Conservation (phyloP, 805 yeast species). For the Teunomyces gatunensis region DNA sequence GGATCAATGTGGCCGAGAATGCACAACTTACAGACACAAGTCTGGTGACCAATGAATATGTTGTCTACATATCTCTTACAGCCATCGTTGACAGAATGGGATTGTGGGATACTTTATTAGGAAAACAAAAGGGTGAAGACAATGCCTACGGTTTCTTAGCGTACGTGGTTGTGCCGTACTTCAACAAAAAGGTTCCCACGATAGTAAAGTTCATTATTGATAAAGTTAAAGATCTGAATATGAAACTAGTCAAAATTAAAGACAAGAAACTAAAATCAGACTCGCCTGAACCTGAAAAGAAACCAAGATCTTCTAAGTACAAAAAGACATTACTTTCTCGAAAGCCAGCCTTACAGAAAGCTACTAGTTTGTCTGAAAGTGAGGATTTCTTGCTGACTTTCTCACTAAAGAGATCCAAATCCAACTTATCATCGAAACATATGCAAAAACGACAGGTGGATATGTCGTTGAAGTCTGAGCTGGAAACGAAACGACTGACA, state of each 20-base stretch:
- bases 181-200: conserved; percentile 46
- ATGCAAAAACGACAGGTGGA: conserved; percentile 42
- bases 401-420: conserved; percentile 38
- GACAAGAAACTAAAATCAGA: conserved; percentile 4
- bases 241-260: conserved; percentile 22
- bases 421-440: conserved; percentile 37
- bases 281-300: background rate
- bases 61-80: conserved; percentile 31
- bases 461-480: conserved; percentile 18
- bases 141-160: conserved; percentile 47
- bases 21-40: conserved; percentile 10
- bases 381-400: conserved; percentile 31
- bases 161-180: conserved; percentile 54
- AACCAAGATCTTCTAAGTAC: conserved; percentile 13
- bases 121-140: conserved; percentile 23
- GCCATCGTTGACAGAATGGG: conserved; percentile 51
- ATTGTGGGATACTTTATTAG: conserved; percentile 50
- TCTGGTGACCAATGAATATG: conserved; percentile 18
- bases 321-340: conserved; percentile 10
- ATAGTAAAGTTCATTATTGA: conserved; percentile 45
- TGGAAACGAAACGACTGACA: conserved; percentile 4
- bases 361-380: conserved; percentile 15
- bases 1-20: conserved; percentile 17
- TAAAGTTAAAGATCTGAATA: conserved; percentile 47
- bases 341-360: conserved; percentile 15